Evolutionary conservation across 345 rosid genomes (phyloP).

Genomic region (Murraya paniculata): DNA sequence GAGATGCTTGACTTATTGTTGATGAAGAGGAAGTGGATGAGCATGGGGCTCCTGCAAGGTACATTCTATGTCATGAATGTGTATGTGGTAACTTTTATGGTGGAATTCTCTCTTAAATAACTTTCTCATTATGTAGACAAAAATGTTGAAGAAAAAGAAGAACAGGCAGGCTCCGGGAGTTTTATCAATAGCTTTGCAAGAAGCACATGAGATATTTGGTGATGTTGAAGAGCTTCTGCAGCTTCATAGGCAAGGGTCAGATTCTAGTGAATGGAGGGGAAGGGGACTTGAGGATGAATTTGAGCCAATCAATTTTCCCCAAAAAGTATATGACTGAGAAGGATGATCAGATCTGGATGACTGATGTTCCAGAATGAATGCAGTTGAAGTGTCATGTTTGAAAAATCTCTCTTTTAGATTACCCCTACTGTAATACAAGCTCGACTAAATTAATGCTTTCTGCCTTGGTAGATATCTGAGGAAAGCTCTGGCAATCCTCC

Average conservation of each 20-base stretch:
- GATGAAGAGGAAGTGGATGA: conserved; percentile 79
- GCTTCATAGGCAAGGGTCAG: conserved; percentile 66
- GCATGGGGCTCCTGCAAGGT: conserved; percentile 64
- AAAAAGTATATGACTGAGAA: conserved; percentile 96
- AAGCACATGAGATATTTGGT: conserved; percentile 91
- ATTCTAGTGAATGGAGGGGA: conserved; percentile 62
- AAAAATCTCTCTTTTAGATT: conserved; percentile 8
- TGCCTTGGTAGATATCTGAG: conserved; percentile 57
- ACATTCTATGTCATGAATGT: conserved; percentile 7
- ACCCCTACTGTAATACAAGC: conserved; percentile 1
- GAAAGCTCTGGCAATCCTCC: conserved; percentile 74
- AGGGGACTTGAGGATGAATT: conserved; percentile 87
- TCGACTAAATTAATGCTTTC: neutral
- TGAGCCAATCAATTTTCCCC: conserved; percentile 78
- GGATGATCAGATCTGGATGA: conserved; percentile 72
- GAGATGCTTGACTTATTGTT: conserved; percentile 95
- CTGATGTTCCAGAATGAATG: conserved; percentile 90
- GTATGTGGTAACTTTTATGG: conserved; percentile 2
- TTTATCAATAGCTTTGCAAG: conserved; percentile 65
- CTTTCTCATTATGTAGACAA: conserved; percentile 41
- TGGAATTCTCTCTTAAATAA: neutral
- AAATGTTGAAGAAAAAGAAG: conserved; percentile 61
- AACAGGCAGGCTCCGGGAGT: conserved; percentile 72
- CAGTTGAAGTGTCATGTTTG: conserved; percentile 48
- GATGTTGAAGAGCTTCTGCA: conserved; percentile 76